These are phyloP conservation scores for Neonectria magnoliae DNA, from an alignment of 2,329 filamentous ascomycete genomes.

Conservation along the genomic window DNA sequence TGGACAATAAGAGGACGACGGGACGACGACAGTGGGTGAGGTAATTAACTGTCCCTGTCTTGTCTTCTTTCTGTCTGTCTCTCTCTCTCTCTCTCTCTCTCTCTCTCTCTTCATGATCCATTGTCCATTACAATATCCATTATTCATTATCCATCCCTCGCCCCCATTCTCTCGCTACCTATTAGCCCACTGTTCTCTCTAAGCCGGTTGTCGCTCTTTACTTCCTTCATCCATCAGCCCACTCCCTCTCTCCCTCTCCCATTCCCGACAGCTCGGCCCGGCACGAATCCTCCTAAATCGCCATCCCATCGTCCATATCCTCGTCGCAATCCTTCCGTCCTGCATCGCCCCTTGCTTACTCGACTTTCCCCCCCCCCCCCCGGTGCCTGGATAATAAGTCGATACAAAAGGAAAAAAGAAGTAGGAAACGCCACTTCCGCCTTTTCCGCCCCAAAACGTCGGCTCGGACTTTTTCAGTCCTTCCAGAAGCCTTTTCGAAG, in stretches of 20 bases:
- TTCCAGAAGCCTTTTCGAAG: conserved; percentile 1
- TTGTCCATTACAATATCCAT: not conserved
- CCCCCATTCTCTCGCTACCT: not conserved
- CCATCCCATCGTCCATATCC: not conserved
- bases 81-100: not conserved
- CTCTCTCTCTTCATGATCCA: not conserved
- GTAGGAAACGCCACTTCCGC: conserved; percentile 14
- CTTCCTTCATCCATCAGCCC: not conserved
- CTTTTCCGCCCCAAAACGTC: not conserved
- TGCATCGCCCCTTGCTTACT: not conserved
- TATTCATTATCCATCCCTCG: not conserved
- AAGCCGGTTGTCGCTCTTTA: not conserved
- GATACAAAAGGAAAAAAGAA: no score
- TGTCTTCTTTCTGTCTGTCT: not conserved
- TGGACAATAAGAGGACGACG: not conserved
- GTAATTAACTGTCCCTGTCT: not conserved
- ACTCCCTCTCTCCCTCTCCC: not conserved
- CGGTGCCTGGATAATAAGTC: no score
- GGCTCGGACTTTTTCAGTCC: conserved; percentile 4
- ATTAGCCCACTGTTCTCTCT: not conserved
- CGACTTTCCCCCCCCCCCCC: no score
- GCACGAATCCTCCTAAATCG: not conserved
- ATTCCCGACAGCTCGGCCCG: not conserved
- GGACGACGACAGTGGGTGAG: not conserved
- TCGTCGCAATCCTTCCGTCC: not conserved